A percentile compares a stretch with the other conserved stretches of the same genome.
These are phyloP conservation scores for Neurospora sp. DNA, from an alignment of 495 filamentous ascomycete species.

Conservation along the genomic window DNA sequence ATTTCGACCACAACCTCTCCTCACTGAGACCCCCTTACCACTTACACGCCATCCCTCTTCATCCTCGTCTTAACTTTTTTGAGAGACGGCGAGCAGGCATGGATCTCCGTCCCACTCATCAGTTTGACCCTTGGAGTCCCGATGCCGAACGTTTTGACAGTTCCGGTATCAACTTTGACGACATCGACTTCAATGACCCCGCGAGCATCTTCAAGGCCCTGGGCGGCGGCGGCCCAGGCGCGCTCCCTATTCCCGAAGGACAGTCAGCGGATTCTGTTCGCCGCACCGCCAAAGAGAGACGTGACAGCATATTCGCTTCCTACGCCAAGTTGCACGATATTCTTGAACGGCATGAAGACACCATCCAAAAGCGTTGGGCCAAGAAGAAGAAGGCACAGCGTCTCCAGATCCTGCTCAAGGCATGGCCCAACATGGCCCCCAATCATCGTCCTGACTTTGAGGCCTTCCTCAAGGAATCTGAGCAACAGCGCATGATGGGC, in stretches of 20 bases:
- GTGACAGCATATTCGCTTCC: background rate
- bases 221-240: background rate
- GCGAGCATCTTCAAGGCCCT: conserved; percentile 2
- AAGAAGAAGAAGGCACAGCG: conserved; percentile 36
- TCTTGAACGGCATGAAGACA: conserved; percentile 33
- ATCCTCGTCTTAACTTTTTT: background rate
- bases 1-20: background rate
- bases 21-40: background rate
- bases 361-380: conserved; percentile 38
- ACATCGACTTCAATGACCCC: conserved; percentile 2
- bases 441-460: conserved; percentile 42
- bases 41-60: background rate
- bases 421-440: conserved; percentile 39
- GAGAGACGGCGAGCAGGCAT: background rate
- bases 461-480: conserved; percentile 23
- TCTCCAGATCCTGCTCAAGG: conserved; percentile 27
- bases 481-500: background rate
- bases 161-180: background rate
- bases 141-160: background rate
- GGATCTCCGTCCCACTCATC: background rate
- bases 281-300: background rate
- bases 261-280: background rate
- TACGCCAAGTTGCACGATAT: conserved; percentile 10
- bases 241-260: background rate
- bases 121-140: background rate